Evolutionary conservation across 2,329 filamentous ascomycete species (phyloP).

Genomic region (Cercospora berteroae): DNA sequence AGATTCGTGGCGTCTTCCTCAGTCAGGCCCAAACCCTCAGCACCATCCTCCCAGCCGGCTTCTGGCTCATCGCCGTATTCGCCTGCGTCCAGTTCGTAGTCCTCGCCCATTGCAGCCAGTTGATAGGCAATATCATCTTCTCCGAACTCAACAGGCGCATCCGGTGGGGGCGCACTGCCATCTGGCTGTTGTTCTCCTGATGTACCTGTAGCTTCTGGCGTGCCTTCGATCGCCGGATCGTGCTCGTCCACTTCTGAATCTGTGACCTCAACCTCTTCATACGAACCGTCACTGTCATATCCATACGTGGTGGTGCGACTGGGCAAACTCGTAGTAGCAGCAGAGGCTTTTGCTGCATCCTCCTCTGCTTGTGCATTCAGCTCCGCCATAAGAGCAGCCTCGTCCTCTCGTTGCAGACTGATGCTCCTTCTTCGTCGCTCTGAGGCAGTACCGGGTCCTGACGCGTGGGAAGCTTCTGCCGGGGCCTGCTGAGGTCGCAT

Average conservation of each 20-base stretch:
- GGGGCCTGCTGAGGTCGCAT: slow-evolving; percentile 23
- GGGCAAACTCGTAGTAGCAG: background rate
- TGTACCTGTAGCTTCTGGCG: slow-evolving; percentile 58
- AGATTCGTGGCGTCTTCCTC: slow-evolving; percentile 73
- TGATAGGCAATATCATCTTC: slow-evolving; percentile 95
- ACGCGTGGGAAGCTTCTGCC: slow-evolving; percentile 23
- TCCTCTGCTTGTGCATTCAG: slow-evolving; percentile 32
- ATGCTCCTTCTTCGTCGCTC: slow-evolving; percentile 30
- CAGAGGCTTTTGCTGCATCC: slow-evolving; percentile 41
- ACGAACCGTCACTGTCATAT: slow-evolving; percentile 60
- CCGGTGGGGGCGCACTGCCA: slow-evolving; percentile 53
- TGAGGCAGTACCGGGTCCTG: slow-evolving; percentile 24
- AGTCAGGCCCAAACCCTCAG: slow-evolving; percentile 67
- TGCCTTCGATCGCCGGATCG: slow-evolving; percentile 38
- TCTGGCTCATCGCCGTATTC: slow-evolving; percentile 67
- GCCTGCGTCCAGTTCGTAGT: slow-evolving; percentile 74
- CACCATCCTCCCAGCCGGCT: slow-evolving; percentile 65
- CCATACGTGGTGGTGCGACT: slow-evolving; percentile 7
- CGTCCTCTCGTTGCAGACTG: slow-evolving; percentile 38
- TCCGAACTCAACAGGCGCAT: slow-evolving; percentile 69
- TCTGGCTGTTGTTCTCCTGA: slow-evolving; percentile 45
- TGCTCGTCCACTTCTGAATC: slow-evolving; percentile 50
- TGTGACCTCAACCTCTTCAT: slow-evolving; percentile 74
- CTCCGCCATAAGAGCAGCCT: slow-evolving; percentile 38
- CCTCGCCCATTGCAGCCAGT: slow-evolving; percentile 80